These are phyloP conservation scores for Blastobotrys terrestris DNA, from an alignment of 805 yeast genomes.

Conservation along the genomic window DNA sequence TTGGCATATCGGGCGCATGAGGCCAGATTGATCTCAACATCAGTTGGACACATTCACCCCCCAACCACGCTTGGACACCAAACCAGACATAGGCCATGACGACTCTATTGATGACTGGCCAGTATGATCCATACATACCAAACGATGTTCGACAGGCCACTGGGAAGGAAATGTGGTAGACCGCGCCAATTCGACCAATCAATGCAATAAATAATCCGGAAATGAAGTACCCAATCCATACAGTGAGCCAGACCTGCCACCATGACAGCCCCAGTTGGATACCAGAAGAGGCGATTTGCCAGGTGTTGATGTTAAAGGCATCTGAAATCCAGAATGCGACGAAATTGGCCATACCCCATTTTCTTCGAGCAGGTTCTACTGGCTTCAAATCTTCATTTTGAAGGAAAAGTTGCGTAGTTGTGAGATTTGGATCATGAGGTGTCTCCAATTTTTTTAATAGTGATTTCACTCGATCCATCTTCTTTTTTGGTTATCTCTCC, in stretches of 20 bases:
- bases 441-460: slow-evolving; percentile 22
- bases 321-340: slow-evolving; percentile 85
- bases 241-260: slow-evolving; percentile 90
- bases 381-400: slow-evolving; percentile 74
- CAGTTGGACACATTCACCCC: slow-evolving; percentile 73
- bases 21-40: slow-evolving; percentile 76
- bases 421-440: slow-evolving; percentile 35
- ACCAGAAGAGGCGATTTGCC: slow-evolving; percentile 89
- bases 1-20: slow-evolving; percentile 28
- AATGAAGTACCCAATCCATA: slow-evolving; percentile 75
- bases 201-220: slow-evolving; percentile 64
- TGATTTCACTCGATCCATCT: neutral
- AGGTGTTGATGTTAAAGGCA: slow-evolving; percentile 82
- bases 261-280: slow-evolving; percentile 70
- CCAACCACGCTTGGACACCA: slow-evolving; percentile 78
- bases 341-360: slow-evolving; percentile 83
- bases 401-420: slow-evolving; percentile 58
- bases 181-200: slow-evolving; percentile 74
- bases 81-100: slow-evolving; percentile 87
- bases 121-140: slow-evolving; percentile 79
- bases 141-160: slow-evolving; percentile 75
- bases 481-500: neutral
- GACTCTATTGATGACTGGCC: slow-evolving; percentile 86
- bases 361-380: slow-evolving; percentile 63
- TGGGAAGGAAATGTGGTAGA: slow-evolving; percentile 80